Conservation (phyloP, 768 basidiomycete genomes). For the Termitomyces titanicus region DNA sequence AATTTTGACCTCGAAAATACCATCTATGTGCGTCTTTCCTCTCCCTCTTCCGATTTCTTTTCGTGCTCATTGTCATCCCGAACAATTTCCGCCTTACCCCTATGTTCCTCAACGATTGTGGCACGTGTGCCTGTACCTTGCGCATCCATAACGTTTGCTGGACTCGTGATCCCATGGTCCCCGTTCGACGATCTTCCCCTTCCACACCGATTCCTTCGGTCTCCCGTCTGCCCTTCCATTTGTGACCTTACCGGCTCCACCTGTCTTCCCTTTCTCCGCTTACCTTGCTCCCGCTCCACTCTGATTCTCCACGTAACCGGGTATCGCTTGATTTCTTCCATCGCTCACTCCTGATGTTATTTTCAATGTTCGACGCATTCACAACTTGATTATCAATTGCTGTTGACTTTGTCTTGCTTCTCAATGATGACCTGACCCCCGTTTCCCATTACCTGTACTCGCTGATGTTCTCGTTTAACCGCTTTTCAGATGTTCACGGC, state of each 20-base stretch:
- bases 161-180: background rate
- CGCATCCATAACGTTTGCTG: background rate
- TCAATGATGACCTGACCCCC: background rate
- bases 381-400: too few species aligned
- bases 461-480: background rate
- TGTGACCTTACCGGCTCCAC: background rate
- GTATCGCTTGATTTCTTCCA: too few species aligned
- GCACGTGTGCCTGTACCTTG: background rate
- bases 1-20: conserved; percentile 95
- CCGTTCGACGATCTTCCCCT: background rate
- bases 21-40: conserved; percentile 56
- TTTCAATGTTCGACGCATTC: background rate
- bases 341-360: background rate
- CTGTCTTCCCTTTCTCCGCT: background rate
- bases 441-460: background rate
- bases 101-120: background rate
- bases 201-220: too few species aligned
- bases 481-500: conserved; percentile 86
- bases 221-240: too few species aligned
- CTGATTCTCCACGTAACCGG: too few species aligned
- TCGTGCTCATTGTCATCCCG: background rate
- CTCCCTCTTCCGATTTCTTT: background rate
- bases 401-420: too few species aligned
- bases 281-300: too few species aligned
- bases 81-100: background rate